Percentiles rank a stretch among this genome's conserved stretches.
phyloP scores from a whole-genome alignment of 805 yeast genomes.

The Ascoidea tarda region DNA sequence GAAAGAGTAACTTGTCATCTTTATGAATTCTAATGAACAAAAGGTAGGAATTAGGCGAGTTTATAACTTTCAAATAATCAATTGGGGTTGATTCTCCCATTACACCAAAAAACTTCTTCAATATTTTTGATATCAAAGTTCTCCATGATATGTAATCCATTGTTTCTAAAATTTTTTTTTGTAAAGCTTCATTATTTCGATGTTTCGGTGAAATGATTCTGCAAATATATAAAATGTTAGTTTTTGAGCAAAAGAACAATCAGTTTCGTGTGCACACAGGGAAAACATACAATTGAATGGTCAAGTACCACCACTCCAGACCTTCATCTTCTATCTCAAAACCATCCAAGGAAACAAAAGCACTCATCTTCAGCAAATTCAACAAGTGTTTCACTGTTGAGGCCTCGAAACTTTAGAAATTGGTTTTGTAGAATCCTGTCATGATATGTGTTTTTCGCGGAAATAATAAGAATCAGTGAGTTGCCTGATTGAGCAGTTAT shows the following conservation, averaged over 20 bases:
- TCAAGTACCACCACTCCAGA: not conserved
- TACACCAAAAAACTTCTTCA: not conserved
- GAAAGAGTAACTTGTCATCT: not conserved
- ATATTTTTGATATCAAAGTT: not conserved
- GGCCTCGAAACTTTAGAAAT: too few relatives aligned
- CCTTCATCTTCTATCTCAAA: not conserved
- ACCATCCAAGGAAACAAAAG: not conserved
- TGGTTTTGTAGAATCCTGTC: too few relatives aligned
- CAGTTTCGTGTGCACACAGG: not conserved
- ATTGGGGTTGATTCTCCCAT: not conserved
- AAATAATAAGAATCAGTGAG: too few relatives aligned
- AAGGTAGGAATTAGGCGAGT: not conserved
- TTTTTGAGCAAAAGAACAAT: too few relatives aligned
- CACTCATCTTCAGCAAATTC: too few relatives aligned
- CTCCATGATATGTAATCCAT: not conserved
- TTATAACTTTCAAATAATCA: not conserved
- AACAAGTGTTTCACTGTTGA: too few relatives aligned
- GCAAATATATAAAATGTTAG: not conserved
- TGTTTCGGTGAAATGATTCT: not conserved
- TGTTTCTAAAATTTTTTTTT: not conserved
- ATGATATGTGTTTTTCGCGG: too few relatives aligned
- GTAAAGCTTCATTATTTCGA: not conserved
- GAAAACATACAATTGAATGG: not conserved
- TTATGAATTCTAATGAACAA: not conserved
- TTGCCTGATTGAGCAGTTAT: too few relatives aligned